Conservation (phyloP, 257 asterid species). For the Solanum chilense region DNA sequence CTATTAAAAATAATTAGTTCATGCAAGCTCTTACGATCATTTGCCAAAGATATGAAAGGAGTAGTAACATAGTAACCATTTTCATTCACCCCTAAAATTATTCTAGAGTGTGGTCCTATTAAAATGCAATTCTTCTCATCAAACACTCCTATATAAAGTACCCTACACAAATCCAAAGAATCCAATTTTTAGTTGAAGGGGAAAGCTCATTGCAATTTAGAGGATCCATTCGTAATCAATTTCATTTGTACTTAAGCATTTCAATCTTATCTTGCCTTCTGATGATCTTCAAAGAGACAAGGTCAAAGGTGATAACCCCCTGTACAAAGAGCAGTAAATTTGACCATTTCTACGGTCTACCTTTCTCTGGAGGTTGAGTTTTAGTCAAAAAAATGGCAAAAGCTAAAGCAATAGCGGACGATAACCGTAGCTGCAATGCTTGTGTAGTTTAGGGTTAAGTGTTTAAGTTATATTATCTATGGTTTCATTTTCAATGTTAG, state of each 20-base stretch:
- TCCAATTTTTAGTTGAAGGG: constrained; percentile 28
- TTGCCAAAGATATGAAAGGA: constrained; percentile 57
- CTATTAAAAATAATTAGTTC: constrained; percentile 73
- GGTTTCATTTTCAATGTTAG: too few relatives aligned
- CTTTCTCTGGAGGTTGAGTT: constrained; percentile 38
- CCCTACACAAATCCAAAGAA: constrained; percentile 64
- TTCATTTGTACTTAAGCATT: constrained; percentile 58
- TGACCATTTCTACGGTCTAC: constrained; percentile 53
- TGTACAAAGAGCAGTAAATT: constrained; percentile 77
- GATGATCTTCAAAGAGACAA: constrained; percentile 85
- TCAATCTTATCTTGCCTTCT: constrained; percentile 84
- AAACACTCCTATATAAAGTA: constrained; percentile 59
- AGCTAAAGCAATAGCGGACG: constrained; percentile 36
- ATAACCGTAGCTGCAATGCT: constrained; percentile 3
- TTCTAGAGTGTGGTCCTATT: constrained; percentile 91
- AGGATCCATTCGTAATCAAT: constrained; percentile 56
- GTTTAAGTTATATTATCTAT: too few relatives aligned
- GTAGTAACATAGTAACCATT: constrained; percentile 80
- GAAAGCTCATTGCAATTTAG: constrained; percentile 35
- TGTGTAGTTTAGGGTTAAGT: constrained; percentile 12
- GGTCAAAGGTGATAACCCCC: constrained; percentile 84
- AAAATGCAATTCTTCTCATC: constrained; percentile 66
- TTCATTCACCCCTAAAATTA: constrained; percentile 93
- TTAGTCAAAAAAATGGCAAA: constrained; percentile 24
- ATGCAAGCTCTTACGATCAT: constrained; percentile 47